A percentile compares a stretch with the other conserved stretches of the same genome.
These are phyloP conservation scores for Didymella pomorum DNA, from an alignment of 2,329 filamentous ascomycete species.

Conservation along the genomic window DNA sequence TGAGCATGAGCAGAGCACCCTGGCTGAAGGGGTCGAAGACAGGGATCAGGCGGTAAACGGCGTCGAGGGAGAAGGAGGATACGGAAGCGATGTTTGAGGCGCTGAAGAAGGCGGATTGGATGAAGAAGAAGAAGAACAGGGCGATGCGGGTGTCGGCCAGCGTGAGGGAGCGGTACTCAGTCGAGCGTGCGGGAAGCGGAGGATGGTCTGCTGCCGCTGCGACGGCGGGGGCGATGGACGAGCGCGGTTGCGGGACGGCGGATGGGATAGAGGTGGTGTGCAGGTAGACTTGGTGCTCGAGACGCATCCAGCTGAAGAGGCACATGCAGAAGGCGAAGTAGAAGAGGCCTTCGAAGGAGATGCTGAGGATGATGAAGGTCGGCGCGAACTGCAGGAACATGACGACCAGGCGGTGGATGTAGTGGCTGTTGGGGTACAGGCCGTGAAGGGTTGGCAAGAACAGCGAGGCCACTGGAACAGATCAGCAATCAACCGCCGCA, in stretches of 20 bases:
- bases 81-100: slow-evolving; percentile 96
- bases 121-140: slow-evolving; percentile 92
- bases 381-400: slow-evolving; percentile 94
- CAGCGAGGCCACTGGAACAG: slow-evolving; percentile 72
- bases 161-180: slow-evolving; percentile 68
- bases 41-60: slow-evolving; percentile 84
- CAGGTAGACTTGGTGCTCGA: slow-evolving; percentile 80
- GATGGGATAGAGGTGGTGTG: slow-evolving; percentile 32
- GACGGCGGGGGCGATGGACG: slow-evolving; percentile 51
- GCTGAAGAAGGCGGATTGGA: slow-evolving; percentile 96
- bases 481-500: slow-evolving; percentile 16
- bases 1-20: slow-evolving; percentile 83
- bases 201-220: slow-evolving; percentile 45
- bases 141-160: slow-evolving; percentile 87
- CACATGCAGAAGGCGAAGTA: slow-evolving; percentile 88
- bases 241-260: slow-evolving; percentile 25
- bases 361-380: slow-evolving; percentile 93
- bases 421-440: slow-evolving; percentile 81
- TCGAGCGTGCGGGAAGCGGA: slow-evolving; percentile 52
- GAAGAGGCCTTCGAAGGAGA: slow-evolving; percentile 96
- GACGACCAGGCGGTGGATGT: slow-evolving; percentile 86
- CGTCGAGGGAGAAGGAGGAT: slow-evolving; percentile 91
- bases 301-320: slow-evolving; percentile 86
- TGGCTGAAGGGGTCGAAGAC: slow-evolving; percentile 95
- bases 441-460: slow-evolving; percentile 82